A percentile compares a stretch with the other conserved stretches of the same genome.
These are phyloP conservation scores for Hansfordia pulvinata DNA, from an alignment of 2,329 filamentous ascomycete genomes.

Conservation along the genomic window DNA sequence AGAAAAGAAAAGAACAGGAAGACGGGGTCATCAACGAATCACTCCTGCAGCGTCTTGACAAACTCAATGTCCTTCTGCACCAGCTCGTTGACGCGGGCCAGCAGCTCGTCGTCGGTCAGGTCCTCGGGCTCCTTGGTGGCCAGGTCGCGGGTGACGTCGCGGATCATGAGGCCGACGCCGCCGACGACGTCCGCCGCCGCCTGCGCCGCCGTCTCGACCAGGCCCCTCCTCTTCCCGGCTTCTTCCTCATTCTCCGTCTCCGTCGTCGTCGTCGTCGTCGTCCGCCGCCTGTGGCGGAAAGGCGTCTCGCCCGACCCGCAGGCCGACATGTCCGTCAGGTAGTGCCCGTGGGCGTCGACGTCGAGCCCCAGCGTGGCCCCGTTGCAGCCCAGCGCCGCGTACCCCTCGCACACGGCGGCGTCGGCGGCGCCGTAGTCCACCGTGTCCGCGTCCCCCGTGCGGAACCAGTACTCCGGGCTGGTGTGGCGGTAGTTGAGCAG, in stretches of 20 bases:
- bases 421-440: conserved; percentile 22
- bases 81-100: conserved; percentile 11
- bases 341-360: conserved; percentile 29
- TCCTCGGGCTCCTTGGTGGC: conserved; percentile 8
- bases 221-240: conserved; percentile 9
- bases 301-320: conserved; percentile 20
- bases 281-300: too few relatives aligned
- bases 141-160: conserved; percentile 6
- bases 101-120: conserved; percentile 11
- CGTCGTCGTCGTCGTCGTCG: too few relatives aligned
- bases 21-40: too few relatives aligned
- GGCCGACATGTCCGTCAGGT: conserved; percentile 28
- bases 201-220: too few relatives aligned
- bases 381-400: conserved; percentile 33
- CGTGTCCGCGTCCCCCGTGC: conserved; percentile 17
- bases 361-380: conserved; percentile 31
- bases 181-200: conserved; percentile 4
- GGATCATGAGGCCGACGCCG: too few relatives aligned
- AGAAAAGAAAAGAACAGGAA: too few relatives aligned
- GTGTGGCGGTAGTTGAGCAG: conserved; percentile 49
- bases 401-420: conserved; percentile 33
- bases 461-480: conserved; percentile 57
- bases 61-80: conserved; percentile 10
- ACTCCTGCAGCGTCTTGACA: conserved; percentile 2
- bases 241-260: too few relatives aligned